phyloP scores from a whole-genome alignment of 768 basidiomycete genomes.

The Coprinopsis strossmayeri region DNA sequence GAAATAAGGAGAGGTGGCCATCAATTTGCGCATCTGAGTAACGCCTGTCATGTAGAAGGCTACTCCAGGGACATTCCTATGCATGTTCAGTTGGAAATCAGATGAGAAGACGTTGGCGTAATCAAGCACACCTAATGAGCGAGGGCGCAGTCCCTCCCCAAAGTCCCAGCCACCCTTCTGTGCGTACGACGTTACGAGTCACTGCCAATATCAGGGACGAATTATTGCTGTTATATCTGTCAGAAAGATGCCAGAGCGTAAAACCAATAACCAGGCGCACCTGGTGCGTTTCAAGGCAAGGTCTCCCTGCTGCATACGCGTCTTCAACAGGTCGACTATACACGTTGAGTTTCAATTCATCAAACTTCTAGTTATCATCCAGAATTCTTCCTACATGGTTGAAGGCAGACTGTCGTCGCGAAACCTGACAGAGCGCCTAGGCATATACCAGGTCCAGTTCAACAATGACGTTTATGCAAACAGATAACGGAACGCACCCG shows the following conservation, averaged over 20 bases:
- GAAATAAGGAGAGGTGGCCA: constrained; percentile 74
- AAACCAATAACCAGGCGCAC: constrained; percentile 19
- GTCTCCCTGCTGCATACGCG: constrained; percentile 75
- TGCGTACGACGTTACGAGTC: constrained; percentile 48
- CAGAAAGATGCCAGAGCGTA: background rate
- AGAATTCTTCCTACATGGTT: constrained; percentile 53
- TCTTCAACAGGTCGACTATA: constrained; percentile 85
- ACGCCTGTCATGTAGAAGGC: constrained; percentile 88
- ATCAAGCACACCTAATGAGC: constrained; percentile 50
- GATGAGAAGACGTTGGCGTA: background rate
- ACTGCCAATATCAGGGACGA: constrained; percentile 41
- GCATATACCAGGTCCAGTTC: constrained; percentile 1
- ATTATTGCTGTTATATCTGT: constrained; percentile 17
- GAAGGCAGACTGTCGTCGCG: constrained; percentile 65
- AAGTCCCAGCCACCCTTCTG: constrained; percentile 63
- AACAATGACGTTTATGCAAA: background rate
- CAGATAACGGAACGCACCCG: constrained; percentile 33
- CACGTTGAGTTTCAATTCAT: background rate
- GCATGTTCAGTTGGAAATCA: background rate
- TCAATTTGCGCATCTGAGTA: constrained; percentile 69
- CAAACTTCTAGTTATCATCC: background rate
- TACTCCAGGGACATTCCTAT: constrained; percentile 88
- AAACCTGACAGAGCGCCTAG: constrained; percentile 76
- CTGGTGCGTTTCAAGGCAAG: constrained; percentile 31
- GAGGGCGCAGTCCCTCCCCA: constrained; percentile 90